phyloP scores from a whole-genome alignment of 164 flowering plant genomes.

The Macadamia tetraphylla region DNA sequence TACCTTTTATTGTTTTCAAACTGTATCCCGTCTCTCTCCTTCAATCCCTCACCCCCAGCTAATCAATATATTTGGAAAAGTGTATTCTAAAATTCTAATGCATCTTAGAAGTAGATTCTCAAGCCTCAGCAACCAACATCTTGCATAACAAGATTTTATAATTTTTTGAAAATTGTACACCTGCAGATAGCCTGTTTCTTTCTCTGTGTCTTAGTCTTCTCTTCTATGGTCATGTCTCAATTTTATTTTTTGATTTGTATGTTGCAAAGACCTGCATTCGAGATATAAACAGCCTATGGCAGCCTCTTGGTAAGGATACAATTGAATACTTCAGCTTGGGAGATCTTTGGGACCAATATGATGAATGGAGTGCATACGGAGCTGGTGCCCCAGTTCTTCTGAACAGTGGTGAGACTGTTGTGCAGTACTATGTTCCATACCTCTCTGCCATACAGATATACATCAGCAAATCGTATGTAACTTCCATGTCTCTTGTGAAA shows the following conservation, averaged over 20 bases:
- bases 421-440: constrained; percentile 75
- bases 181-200: background rate
- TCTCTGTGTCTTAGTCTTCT: background rate
- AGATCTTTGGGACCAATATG: constrained; percentile 71
- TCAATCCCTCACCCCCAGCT: background rate
- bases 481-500: constrained; percentile 18
- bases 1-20: too few relatives aligned
- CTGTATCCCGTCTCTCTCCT: background rate
- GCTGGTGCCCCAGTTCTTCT: constrained; percentile 62
- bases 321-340: constrained; percentile 42
- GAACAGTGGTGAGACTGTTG: constrained; percentile 46
- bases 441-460: constrained; percentile 70
- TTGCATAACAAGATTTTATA: too few relatives aligned
- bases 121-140: too few relatives aligned
- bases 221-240: background rate
- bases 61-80: background rate
- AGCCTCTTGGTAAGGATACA: background rate
- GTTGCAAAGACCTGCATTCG: constrained; percentile 2
- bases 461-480: constrained; percentile 19
- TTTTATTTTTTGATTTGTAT: background rate
- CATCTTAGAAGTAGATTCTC: background rate
- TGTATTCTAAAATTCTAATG: background rate
- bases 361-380: constrained; percentile 85
- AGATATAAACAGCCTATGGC: constrained; percentile 9
- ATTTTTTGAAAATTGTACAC: background rate